Evolutionary conservation across 768 basidiomycete genomes (phyloP), one percentile per base, ranked within the genome.

Genomic region (Lactarius trivialis): DNA sequence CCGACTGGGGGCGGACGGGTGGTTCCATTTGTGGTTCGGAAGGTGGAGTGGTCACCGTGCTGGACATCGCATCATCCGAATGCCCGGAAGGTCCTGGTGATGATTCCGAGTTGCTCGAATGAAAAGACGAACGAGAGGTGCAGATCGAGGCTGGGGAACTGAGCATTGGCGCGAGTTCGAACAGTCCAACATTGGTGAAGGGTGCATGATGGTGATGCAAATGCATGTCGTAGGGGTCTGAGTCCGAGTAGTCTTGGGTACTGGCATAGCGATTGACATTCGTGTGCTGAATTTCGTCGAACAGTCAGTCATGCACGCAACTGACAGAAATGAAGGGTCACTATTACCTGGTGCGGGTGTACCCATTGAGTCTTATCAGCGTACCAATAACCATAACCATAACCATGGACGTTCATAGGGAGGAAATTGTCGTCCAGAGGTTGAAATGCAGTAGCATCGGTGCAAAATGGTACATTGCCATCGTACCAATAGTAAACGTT

Each of bases 401-500:
- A 24, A 24, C 54, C 58, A 24, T 58, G 24, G 19, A 30, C 24
- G 48, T 51, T 60, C 57, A 55, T 28, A 14, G 59, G 54, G 36
- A 51, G 17, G 37, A 33, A 60, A 26, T 39, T 51, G n/a, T 64
- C 63, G 37, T 64, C 63, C 15, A 60, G 19, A 24, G 58, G 58
- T 21, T 55, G 63, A 37, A 37, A 60, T 39, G 54, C 36, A 21
- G 58, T 50, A 7, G 37, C 53, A 56, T 64, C 58, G 37, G 58
- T 60, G 19, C 26, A 64, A 51, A 55, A 64, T 56, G 63, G 63
- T 12, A 64, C 45, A 14, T 55, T 49, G 3, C 63, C 63, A n/a
- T 64, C 63, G 17, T 64, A 60, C 63, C 63, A 64, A 37, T 64
- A 64, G 54, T 59, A 56, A 37, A 60, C 58, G 9, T 64, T 60